Evolutionary conservation across 768 basidiomycete genomes (phyloP), one percentile per base, ranked within the genome.

Genomic region (Vararia minispora): DNA sequence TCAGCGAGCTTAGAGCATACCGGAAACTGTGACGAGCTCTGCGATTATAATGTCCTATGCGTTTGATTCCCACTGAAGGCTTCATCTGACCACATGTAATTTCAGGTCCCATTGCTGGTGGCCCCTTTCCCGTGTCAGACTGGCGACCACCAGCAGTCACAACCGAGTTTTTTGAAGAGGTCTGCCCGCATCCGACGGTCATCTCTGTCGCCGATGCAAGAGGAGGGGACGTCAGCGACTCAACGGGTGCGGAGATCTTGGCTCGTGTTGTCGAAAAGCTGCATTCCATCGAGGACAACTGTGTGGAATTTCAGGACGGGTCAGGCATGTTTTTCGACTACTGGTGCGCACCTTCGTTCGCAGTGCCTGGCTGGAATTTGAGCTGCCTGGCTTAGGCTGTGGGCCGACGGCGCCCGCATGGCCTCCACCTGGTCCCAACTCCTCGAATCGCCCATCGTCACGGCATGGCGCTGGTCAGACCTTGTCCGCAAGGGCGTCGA

Each of bases 401-500:
- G n/a, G n/a, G n/a, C n/a, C n/a, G n/a, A n/a, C n/a, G n/a, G n/a
- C n/a, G n/a, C n/a, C n/a, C n/a, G n/a, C n/a, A n/a, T n/a, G n/a
- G n/a, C n/a, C n/a, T n/a, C n/a, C n/a, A n/a, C n/a, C n/a, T 39
- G 38, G 38, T 31, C 38, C 29, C 7, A 28, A 17, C 40, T 41
- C 25, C 16, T 22, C 34, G 23, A 37, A 9, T 35, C 33, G n/a
- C 52, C 52, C 7, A 37, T 53, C 30, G 24, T 50, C 28, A 39
- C 37, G 30, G 42, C 45, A 39, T 51, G 50, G 42, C 31, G 20
- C 16, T 53, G 47, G 47, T 53, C 52, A 18, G 33, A 47, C 27
- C 49, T 53, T 18, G 43, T 53, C 37, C 44, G 47, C 31, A 36
- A 35, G 35, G 52, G 45, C 20, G 48, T 53, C 40, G 44, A 48